A percentile compares a stretch with the other conserved stretches of the same genome.
These are phyloP conservation scores for Candida khao-thaluensis DNA, from an alignment of 805 yeast species.

Conservation along the genomic window DNA sequence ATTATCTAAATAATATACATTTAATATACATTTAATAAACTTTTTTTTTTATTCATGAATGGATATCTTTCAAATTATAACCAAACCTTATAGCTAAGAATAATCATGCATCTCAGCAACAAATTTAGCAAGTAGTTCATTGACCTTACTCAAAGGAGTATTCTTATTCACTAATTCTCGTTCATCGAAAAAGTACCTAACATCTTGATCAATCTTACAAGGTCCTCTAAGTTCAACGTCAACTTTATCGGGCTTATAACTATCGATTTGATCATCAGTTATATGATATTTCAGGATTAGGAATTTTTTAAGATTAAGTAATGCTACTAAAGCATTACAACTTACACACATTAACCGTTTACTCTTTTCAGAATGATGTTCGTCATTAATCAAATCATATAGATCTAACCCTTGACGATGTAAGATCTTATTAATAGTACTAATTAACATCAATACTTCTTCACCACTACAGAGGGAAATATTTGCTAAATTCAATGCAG, in stretches of 20 bases:
- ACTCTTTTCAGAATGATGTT: neutral
- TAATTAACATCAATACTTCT: conserved; percentile 48
- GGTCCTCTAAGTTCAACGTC: conserved; percentile 34
- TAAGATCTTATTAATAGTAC: conserved; percentile 43
- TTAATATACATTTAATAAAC: no score
- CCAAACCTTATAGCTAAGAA: no score
- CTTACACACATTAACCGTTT: conserved; percentile 3
- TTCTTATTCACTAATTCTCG: conserved; percentile 6
- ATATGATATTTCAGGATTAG: conserved; percentile 7
- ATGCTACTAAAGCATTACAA: conserved; percentile 4
- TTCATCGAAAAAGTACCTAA: conserved; percentile 11
- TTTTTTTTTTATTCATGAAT: no score
- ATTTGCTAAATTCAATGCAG: conserved; percentile 39
- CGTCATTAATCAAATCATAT: conserved; percentile 9
- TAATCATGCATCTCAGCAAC: conserved; percentile 7
- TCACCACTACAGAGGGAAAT: conserved; percentile 45
- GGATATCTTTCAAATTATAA: no score
- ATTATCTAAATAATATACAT: no score
- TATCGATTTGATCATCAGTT: conserved; percentile 18
- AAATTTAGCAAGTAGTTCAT: conserved; percentile 12
- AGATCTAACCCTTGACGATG: conserved; percentile 43
- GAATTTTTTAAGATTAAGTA: conserved; percentile 6
- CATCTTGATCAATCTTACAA: conserved; percentile 20
- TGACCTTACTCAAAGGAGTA: conserved; percentile 11
- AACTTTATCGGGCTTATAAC: conserved; percentile 27